Evolutionary conservation across 495 filamentous ascomycete genomes (phyloP), one percentile per base, ranked within the genome.

Genomic region (Hyphodiscus hymeniophilus): DNA sequence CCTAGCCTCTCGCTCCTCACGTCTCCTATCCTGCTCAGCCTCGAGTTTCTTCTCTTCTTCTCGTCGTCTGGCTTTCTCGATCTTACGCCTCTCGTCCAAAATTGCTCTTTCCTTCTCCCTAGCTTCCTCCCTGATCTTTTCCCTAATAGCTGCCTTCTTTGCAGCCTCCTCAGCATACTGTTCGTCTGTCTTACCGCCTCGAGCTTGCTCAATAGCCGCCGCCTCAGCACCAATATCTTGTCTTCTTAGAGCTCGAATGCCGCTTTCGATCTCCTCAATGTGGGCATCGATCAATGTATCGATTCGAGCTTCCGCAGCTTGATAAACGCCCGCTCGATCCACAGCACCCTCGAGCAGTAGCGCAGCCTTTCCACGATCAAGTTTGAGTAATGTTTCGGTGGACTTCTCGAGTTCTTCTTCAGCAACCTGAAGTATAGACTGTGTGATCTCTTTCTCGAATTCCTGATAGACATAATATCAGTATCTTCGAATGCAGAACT

Each of bases 291-390:
- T 81, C 41, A 91, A 71, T 17, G 63, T 61, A 56, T 87, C 76
- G 24, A 95, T 72, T 20, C 79, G 74, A 1, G 69, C 67, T 50
- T 87, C 76, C 3, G 83, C 85, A 40, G 71, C 77, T 49, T 85
- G 81, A 65, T 94, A 95, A 34, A 92, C 77, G 44, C 84, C 82
- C 43, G 77, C 82, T 36, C 89, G 80, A 54, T 94, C 87, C 23
- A 88, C 81, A 0, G 86, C 87, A 36, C 89, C 89, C 62, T 94
- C 87, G 39, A 95, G 84, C 16, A 95, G 71, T 3, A 85, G 77
- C 17, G 84, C 85, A 28, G 88, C 86, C 66, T 91, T 89, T 17
- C 80, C 71, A 6, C 85, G 79, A 48, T 91, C 86, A 8, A 87
- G 74, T 5, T 86, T 83, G 1, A 95, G 76, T 23, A 91, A 72